Conservation (phyloP, 2,329 filamentous ascomycete genomes). For the Neocucurbitaria cava region DNA sequence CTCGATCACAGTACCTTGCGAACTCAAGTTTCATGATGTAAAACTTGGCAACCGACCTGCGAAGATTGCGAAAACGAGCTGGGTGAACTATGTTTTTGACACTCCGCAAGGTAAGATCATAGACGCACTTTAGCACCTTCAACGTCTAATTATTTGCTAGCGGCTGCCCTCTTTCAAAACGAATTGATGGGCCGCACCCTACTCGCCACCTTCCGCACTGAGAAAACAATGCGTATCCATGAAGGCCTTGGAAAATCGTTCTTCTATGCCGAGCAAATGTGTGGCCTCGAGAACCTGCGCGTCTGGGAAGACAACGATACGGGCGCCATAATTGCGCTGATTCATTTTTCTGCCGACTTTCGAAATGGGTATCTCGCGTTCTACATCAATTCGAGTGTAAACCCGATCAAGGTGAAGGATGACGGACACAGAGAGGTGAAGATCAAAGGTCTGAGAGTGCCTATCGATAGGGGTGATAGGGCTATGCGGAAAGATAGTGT, state of each 20-base stretch:
- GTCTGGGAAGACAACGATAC: constrained; percentile 55
- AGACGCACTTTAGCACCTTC: background rate
- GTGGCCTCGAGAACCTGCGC: constrained; percentile 56
- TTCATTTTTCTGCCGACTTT: constrained; percentile 55
- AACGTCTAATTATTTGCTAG: constrained; percentile 5
- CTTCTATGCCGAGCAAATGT: constrained; percentile 57
- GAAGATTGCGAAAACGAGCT: constrained; percentile 50
- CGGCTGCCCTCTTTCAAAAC: constrained; percentile 53
- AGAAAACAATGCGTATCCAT: constrained; percentile 54
- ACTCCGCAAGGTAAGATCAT: constrained; percentile 30
- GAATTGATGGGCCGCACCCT: constrained; percentile 55
- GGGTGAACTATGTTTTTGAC: constrained; percentile 56
- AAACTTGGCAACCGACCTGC: constrained; percentile 42
- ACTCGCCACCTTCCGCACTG: constrained; percentile 52
- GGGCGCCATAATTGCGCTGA: constrained; percentile 52
- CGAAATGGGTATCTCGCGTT: constrained; percentile 54
- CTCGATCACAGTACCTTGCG: constrained; percentile 47
- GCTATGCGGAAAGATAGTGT: constrained; percentile 32
- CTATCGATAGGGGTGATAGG: constrained; percentile 25
- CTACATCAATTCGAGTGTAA: constrained; percentile 51
- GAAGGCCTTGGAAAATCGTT: constrained; percentile 52
- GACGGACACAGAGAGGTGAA: constrained; percentile 49
- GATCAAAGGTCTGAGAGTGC: constrained; percentile 52
- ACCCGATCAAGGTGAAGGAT: constrained; percentile 51
- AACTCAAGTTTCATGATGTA: constrained; percentile 51